Evolutionary conservation across 75 land plant species (phyloP).

Genomic region (Picea glauca): DNA sequence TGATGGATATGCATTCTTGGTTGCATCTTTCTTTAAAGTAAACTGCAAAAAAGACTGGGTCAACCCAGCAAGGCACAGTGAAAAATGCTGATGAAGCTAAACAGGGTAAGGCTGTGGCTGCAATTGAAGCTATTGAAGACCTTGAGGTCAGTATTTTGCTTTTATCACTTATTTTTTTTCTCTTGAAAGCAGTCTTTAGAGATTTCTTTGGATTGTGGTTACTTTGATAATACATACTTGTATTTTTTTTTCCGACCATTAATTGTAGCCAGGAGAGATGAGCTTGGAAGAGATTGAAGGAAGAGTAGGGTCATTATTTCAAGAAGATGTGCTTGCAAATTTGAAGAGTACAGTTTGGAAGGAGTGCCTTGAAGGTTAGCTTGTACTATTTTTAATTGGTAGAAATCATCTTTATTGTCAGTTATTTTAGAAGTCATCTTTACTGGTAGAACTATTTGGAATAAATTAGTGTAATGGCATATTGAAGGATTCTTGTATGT

Average conservation of each 20-base stretch:
- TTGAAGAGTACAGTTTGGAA: slow-evolving; percentile 47
- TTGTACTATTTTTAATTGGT: neutral
- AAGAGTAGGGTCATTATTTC: slow-evolving; percentile 21
- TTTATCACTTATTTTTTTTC: neutral
- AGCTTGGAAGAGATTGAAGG: slow-evolving; percentile 39
- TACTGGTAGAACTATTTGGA: too few species aligned
- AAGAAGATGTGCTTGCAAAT: slow-evolving; percentile 25
- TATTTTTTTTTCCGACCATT: neutral
- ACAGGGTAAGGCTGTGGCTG: slow-evolving; percentile 31
- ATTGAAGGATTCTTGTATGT: too few species aligned
- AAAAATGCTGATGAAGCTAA: slow-evolving; percentile 5
- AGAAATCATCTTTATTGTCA: neutral
- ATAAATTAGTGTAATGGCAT: too few species aligned
- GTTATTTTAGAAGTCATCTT: neutral
- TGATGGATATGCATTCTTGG: neutral
- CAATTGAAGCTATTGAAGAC: slow-evolving; percentile 53
- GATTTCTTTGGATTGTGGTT: too few species aligned
- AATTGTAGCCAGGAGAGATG: slow-evolving; percentile 29
- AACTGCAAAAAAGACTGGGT: slow-evolving; percentile 41
- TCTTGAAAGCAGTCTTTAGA: neutral
- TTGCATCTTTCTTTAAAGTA: slow-evolving; percentile 29
- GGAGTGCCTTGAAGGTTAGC: slow-evolving; percentile 18
- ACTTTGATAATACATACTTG: neutral
- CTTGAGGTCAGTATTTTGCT: slow-evolving; percentile 52
- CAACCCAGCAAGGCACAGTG: slow-evolving; percentile 16